These are phyloP conservation scores for Cutaneotrichosporon mucoides DNA, from an alignment of 1,284 basidiomycete species.

Conservation along the genomic window DNA sequence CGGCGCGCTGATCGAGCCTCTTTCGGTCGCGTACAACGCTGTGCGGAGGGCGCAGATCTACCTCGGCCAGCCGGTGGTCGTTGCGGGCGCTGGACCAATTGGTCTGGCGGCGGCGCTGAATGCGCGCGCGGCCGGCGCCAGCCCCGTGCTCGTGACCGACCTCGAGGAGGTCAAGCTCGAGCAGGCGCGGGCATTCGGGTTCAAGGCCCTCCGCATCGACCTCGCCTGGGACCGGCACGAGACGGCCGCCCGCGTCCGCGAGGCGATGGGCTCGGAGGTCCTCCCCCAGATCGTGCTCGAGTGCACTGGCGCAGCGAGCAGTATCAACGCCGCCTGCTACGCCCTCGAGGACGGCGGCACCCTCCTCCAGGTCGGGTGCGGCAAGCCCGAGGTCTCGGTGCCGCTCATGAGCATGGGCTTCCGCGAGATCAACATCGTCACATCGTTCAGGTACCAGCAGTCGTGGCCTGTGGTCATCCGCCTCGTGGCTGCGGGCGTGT, in stretches of 20 bases:
- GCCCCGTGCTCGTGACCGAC: constrained; percentile 49
- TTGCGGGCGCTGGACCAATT: constrained; percentile 48
- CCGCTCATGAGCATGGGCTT: constrained; percentile 38
- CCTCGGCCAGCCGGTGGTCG: constrained; percentile 41
- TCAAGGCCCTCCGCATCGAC: constrained; percentile 34
- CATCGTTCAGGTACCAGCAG: constrained; percentile 44
- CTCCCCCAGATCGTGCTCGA: constrained; percentile 40
- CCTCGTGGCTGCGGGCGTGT: constrained; percentile 40
- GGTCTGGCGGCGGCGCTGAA: constrained; percentile 48
- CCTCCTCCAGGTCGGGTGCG: constrained; percentile 28
- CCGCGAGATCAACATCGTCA: constrained; percentile 32
- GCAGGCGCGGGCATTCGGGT: constrained; percentile 44
- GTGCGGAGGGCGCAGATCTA: constrained; percentile 42
- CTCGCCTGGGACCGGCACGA: constrained; percentile 22
- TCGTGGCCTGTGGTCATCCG: constrained; percentile 48
- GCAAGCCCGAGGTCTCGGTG: constrained; percentile 24
- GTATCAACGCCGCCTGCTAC: constrained; percentile 35
- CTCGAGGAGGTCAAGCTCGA: constrained; percentile 43
- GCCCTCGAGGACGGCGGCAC: constrained; percentile 32
- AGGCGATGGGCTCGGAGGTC: constrained; percentile 23
- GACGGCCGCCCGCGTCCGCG: constrained; percentile 24
- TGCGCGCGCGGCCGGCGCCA: constrained; percentile 48
- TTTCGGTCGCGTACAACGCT: constrained; percentile 45
- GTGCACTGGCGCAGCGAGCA: constrained; percentile 47
- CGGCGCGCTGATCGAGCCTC: constrained; percentile 48